Percentiles rank a stretch among this genome's conserved stretches.
These are phyloP conservation scores for Trifolium repens DNA, from an alignment of 306 rosid genomes.

Conservation along the genomic window DNA sequence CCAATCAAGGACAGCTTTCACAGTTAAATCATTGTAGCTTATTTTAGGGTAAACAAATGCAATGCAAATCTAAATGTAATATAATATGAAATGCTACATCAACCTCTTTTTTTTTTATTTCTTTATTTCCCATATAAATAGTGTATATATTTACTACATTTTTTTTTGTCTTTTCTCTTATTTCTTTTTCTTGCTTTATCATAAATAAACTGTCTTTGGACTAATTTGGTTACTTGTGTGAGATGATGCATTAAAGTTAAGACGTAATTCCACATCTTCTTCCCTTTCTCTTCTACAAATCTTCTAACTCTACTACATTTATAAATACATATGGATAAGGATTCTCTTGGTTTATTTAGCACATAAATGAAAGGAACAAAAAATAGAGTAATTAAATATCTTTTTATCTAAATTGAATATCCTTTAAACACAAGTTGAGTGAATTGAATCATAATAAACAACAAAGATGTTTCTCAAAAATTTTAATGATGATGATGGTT, in stretches of 20 bases:
- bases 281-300: background rate
- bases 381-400: background rate
- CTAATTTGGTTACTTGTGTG: background rate
- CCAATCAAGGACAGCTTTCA: slow-evolving; percentile 41
- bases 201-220: background rate
- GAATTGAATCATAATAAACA: no score
- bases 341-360: background rate
- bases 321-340: background rate
- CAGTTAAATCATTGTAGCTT: slow-evolving; percentile 46
- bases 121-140: background rate
- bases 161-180: background rate
- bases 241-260: background rate
- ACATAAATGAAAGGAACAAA: background rate
- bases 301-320: background rate
- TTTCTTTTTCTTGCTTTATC: background rate
- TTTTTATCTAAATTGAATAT: background rate
- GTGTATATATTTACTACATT: background rate
- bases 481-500: no score
- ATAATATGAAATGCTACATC: background rate
- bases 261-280: background rate
- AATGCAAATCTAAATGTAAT: slow-evolving; percentile 8
- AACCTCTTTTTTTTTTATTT: background rate
- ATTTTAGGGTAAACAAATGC: slow-evolving; percentile 20
- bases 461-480: no score
- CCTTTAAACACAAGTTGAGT: no score